Conservation (phyloP, 192 early-diverging fungal genomes). For the Chytriomyces sp. region DNA sequence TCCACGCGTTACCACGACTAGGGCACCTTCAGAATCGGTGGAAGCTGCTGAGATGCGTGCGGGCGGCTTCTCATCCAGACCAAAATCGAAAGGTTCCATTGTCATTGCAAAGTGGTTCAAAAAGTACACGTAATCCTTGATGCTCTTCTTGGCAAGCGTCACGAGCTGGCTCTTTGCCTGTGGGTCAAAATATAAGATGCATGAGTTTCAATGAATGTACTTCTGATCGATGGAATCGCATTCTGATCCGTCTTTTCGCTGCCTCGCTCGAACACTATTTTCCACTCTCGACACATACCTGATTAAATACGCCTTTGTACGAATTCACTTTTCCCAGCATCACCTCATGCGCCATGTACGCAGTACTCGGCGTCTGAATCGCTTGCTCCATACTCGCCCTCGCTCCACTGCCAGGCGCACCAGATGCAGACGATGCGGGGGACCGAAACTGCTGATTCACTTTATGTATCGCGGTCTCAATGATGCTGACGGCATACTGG, state of each 20-base stretch:
- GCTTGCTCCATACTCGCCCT: slow-evolving; percentile 19
- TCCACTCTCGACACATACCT: no score
- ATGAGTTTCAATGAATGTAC: no score
- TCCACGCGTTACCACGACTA: slow-evolving; percentile 1
- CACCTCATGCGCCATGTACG: slow-evolving; percentile 21
- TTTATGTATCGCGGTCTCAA: slow-evolving; percentile 36
- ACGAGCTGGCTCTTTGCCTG: not conserved
- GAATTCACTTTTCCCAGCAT: slow-evolving; percentile 16
- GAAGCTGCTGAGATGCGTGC: no score
- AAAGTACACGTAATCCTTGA: slow-evolving; percentile 42
- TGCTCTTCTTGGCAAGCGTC: slow-evolving; percentile 31
- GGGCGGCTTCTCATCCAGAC: not conserved
- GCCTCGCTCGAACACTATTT: no score
- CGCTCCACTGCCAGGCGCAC: not conserved
- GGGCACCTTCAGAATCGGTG: not conserved
- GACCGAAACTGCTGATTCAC: slow-evolving; percentile 31
- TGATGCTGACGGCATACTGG: slow-evolving; percentile 42
- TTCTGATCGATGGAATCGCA: no score
- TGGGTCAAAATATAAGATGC: no score
- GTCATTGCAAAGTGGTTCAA: slow-evolving; percentile 30
- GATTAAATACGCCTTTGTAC: slow-evolving; percentile 5
- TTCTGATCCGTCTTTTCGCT: no score
- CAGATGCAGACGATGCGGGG: no score
- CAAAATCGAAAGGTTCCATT: slow-evolving; percentile 28
- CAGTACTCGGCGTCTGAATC: slow-evolving; percentile 29